phyloP scores from a whole-genome alignment of 2,329 filamentous ascomycete species.

The Xylariomycetidae sp. region DNA sequence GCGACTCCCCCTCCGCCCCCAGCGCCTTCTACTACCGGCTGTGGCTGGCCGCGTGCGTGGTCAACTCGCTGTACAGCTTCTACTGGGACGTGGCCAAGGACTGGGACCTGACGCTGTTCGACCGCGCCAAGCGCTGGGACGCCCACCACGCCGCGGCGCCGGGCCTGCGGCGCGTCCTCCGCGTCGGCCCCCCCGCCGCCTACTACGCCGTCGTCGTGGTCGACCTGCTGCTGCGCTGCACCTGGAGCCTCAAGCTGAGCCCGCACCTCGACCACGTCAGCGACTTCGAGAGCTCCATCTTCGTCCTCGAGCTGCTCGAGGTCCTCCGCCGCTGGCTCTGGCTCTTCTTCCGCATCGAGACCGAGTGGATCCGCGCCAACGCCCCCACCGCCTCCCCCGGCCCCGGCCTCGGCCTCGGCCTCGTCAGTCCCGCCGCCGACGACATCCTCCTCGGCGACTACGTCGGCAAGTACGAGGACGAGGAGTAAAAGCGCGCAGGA shows the following conservation, averaged over 20 bases:
- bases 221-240: constrained; percentile 78
- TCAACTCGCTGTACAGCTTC: constrained; percentile 93
- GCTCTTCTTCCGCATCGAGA: constrained; percentile 94
- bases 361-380: constrained; percentile 71
- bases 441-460: constrained; percentile 69
- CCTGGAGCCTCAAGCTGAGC: constrained; percentile 85
- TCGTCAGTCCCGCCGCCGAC: constrained; percentile 33
- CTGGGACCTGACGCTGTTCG: constrained; percentile 88
- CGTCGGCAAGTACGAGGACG: constrained; percentile 57
- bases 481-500: too few species aligned
- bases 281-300: constrained; percentile 84
- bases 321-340: constrained; percentile 88
- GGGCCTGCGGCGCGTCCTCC: constrained; percentile 65
- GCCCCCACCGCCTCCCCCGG: constrained; percentile 37
- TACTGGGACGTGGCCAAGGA: constrained; percentile 97
- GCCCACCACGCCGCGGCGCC: constrained; percentile 34
- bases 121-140: constrained; percentile 48
- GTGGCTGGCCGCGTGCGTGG: constrained; percentile 66
- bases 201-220: constrained; percentile 79
- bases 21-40: too few species aligned
- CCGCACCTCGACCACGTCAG: constrained; percentile 76
- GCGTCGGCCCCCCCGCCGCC: constrained; percentile 63
- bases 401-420: constrained; percentile 31
- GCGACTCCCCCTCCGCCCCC: too few species aligned
- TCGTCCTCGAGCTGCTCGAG: constrained; percentile 80